A percentile compares a stretch with the other conserved stretches of the same genome.
Conservation (phyloP, 176 grass and related monocot species). For the Alloteropsis semialata region DNA sequence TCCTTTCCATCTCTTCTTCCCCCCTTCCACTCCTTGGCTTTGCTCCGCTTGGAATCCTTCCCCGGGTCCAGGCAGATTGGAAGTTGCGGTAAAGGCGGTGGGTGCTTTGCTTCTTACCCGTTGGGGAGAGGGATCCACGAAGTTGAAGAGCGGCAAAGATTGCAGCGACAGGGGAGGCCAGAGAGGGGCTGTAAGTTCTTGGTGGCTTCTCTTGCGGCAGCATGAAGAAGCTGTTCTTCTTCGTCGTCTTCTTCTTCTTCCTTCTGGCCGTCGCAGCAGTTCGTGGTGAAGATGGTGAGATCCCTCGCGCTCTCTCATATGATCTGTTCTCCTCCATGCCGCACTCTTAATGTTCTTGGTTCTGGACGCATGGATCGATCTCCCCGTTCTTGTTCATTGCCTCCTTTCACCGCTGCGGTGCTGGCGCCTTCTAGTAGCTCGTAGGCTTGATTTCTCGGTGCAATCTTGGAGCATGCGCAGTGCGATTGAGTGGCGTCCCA, state of each 20-base stretch:
- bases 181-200: neutral
- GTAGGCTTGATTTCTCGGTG: neutral
- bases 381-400: neutral
- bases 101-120: conserved; percentile 22
- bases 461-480: neutral
- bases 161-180: neutral
- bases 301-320: neutral
- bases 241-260: conserved; percentile 35
- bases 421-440: neutral
- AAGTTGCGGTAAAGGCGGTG: conserved; percentile 12
- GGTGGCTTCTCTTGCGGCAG: neutral
- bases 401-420: neutral
- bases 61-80: conserved; percentile 7
- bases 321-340: neutral
- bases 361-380: conserved; percentile 1
- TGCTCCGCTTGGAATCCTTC: conserved; percentile 25
- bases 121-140: neutral
- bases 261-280: conserved; percentile 27
- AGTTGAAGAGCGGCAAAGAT: neutral
- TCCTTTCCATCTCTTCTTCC: neutral
- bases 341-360: neutral
- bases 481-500: conserved; percentile 14
- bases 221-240: conserved; percentile 46
- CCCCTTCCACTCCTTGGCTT: neutral
- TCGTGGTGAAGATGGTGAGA: conserved; percentile 71